phyloP scores from a whole-genome alignment of 2,329 filamentous ascomycete species.

The Capronia americana region DNA sequence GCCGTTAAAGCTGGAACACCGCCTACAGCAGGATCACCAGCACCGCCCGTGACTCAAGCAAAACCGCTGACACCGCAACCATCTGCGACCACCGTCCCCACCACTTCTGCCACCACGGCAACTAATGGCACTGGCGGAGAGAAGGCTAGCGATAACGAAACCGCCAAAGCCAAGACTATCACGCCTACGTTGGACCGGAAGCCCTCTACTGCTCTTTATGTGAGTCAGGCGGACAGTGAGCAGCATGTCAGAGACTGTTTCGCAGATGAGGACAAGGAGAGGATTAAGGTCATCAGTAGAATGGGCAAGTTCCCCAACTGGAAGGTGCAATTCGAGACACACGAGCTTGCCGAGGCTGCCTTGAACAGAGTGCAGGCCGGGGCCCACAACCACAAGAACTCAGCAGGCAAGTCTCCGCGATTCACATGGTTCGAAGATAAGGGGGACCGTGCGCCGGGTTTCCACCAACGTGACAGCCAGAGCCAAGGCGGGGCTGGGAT shows the following conservation, averaged over 20 bases:
- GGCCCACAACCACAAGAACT: conserved; percentile 71
- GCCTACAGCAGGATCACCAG: conserved; percentile 47
- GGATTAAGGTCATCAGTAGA: conserved; percentile 75
- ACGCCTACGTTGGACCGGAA: conserved; percentile 59
- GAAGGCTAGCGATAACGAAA: conserved; percentile 49
- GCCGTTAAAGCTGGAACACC: conserved; percentile 38
- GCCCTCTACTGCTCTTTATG: conserved; percentile 82
- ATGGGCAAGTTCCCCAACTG: conserved; percentile 76
- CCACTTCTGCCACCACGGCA: conserved; percentile 47
- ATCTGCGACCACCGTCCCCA: conserved; percentile 41
- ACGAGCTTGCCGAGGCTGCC: conserved; percentile 80
- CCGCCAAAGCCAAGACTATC: conserved; percentile 67
- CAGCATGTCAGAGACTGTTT: conserved; percentile 85
- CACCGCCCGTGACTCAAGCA: conserved; percentile 53
- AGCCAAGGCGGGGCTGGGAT: conserved; percentile 59
- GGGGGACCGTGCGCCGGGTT: conserved; percentile 53
- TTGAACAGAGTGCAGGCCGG: conserved; percentile 73
- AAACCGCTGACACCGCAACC: conserved; percentile 61
- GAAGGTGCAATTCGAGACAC: conserved; percentile 82
- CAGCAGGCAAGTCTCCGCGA: conserved; percentile 78
- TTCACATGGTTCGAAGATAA: conserved; percentile 79
- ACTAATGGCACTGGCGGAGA: conserved; percentile 60
- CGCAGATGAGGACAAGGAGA: conserved; percentile 78
- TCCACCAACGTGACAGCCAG: conserved; percentile 46
- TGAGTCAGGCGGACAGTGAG: conserved; percentile 82